Percentiles rank a stretch among this genome's conserved stretches.
These are phyloP conservation scores for Pterocarpus macrocarpus DNA, from an alignment of 306 rosid genomes.

Conservation along the genomic window DNA sequence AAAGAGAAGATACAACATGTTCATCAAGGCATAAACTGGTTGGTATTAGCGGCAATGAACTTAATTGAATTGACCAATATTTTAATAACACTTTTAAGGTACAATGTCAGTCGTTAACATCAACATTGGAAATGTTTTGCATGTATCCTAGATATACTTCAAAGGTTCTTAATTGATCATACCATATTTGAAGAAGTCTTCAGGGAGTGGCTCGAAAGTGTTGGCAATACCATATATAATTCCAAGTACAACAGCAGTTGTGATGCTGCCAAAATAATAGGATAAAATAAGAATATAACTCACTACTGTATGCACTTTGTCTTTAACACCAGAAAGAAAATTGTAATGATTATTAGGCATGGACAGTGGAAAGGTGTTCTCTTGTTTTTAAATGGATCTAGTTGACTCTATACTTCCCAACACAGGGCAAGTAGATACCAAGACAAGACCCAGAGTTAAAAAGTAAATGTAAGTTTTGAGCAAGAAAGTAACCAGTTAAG, in stretches of 20 bases:
- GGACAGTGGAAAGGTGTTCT: slow-evolving; percentile 18
- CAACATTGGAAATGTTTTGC: slow-evolving; percentile 19
- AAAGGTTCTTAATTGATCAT: slow-evolving; percentile 41
- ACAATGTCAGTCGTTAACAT: slow-evolving; percentile 4
- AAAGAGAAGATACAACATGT: slow-evolving; percentile 18
- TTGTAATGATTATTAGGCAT: background rate
- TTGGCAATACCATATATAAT: slow-evolving; percentile 71
- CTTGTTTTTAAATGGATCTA: slow-evolving; percentile 30
- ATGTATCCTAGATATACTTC: slow-evolving; percentile 1
- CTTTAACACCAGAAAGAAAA: slow-evolving; percentile 25
- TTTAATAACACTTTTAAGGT: slow-evolving; percentile 21
- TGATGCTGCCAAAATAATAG: slow-evolving; percentile 66
- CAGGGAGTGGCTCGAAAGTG: slow-evolving; percentile 80
- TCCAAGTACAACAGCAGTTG: slow-evolving; percentile 85
- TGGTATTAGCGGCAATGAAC: background rate
- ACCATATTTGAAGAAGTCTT: slow-evolving; percentile 86
- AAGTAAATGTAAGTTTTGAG: slow-evolving; percentile 30
- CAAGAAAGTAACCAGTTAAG: slow-evolving; percentile 26
- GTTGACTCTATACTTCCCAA: slow-evolving; percentile 17
- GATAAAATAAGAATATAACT: slow-evolving; percentile 24
- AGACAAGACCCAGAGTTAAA: slow-evolving; percentile 30
- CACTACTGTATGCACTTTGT: slow-evolving; percentile 28
- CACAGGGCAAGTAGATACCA: slow-evolving; percentile 13
- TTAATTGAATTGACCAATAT: slow-evolving; percentile 11
- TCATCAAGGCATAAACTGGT: slow-evolving; percentile 19